These are phyloP conservation scores for Corynascus novoguineensis DNA, from an alignment of 495 filamentous ascomycete genomes.

Conservation along the genomic window DNA sequence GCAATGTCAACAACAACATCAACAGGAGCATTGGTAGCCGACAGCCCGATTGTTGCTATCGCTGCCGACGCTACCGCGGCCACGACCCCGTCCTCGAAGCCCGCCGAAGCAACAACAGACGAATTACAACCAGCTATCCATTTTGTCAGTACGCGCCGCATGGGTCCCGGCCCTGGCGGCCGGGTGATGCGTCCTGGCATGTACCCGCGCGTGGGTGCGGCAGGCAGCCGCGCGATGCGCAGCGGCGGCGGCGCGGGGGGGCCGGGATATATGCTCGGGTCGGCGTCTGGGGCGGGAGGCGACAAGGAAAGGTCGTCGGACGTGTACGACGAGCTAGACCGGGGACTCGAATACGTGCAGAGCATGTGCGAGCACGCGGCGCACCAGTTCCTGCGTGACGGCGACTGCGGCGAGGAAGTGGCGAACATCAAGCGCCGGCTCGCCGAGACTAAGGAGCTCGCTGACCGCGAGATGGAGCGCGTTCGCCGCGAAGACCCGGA, in stretches of 20 bases:
- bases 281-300: too few relatives aligned
- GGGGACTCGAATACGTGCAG: conserved; percentile 70
- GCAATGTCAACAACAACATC: too few relatives aligned
- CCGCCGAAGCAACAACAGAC: background rate
- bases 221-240: conserved; percentile 11
- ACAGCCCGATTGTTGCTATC: too few relatives aligned
- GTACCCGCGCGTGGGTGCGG: too few relatives aligned
- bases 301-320: conserved; percentile 26
- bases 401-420: conserved; percentile 71
- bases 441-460: conserved; percentile 53
- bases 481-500: conserved; percentile 37
- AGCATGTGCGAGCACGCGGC: conserved; percentile 76
- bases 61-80: too few relatives aligned
- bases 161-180: conserved; percentile 11
- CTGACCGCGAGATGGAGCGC: conserved; percentile 54
- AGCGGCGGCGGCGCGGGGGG: conserved; percentile 11
- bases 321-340: conserved; percentile 68
- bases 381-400: conserved; percentile 78
- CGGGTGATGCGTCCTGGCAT: too few relatives aligned
- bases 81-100: background rate
- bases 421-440: conserved; percentile 57
- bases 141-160: conserved; percentile 31
- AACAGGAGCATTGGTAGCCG: background rate
- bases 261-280: background rate
- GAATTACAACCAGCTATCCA: conserved; percentile 23